Evolutionary conservation across 768 basidiomycete species (phyloP).

Genomic region (Russula sp.): DNA sequence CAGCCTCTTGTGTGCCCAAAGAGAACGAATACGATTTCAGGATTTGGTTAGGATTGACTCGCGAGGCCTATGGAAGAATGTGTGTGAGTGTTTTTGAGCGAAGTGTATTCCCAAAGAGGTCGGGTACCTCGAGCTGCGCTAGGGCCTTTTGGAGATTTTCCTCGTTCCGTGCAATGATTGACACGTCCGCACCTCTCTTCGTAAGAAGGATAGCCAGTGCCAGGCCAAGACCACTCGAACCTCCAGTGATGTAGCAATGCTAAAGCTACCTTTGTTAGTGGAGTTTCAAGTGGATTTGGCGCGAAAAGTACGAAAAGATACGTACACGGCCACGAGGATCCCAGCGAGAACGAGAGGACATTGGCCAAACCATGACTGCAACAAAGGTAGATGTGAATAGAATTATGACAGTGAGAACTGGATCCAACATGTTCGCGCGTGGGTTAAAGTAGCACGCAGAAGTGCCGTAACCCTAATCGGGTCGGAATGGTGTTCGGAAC

Average conservation of each 20-base stretch:
- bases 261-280: conserved; percentile 29
- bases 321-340: conserved; percentile 27
- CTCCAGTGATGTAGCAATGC: conserved; percentile 87
- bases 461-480: no score
- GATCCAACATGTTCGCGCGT: neutral
- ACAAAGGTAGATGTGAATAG: conserved; percentile 10
- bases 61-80: conserved; percentile 37
- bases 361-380: conserved; percentile 13
- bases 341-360: conserved; percentile 30
- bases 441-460: no score
- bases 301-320: neutral
- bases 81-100: neutral
- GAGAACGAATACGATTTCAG: conserved; percentile 63
- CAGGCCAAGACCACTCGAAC: conserved; percentile 75
- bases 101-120: neutral
- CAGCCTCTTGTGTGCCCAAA: conserved; percentile 45
- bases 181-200: conserved; percentile 69
- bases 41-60: conserved; percentile 52
- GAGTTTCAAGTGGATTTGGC: neutral
- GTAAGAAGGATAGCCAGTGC: conserved; percentile 63
- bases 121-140: conserved; percentile 53
- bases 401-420: neutral
- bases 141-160: conserved; percentile 56
- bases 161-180: conserved; percentile 76
- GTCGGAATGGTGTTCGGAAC: no score